Evolutionary conservation across 2,329 filamentous ascomycete genomes (phyloP).

Genomic region (Calonectria pseudoreteaudii): DNA sequence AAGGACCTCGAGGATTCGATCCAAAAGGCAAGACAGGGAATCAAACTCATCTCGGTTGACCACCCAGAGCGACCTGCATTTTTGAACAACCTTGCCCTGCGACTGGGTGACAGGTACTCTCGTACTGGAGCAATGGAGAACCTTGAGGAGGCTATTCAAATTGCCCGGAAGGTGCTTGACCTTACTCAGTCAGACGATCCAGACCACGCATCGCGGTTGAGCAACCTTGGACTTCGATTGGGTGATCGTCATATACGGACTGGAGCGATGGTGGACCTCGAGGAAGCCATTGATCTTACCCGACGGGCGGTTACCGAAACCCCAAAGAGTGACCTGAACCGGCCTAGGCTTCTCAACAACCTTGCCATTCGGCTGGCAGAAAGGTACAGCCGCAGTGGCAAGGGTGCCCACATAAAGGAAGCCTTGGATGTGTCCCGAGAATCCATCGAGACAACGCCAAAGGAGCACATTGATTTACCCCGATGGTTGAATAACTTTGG

Average conservation of each 20-base stretch:
- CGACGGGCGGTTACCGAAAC: neutral
- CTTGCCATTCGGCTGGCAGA: neutral
- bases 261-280: neutral
- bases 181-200: neutral
- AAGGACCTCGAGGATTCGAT: neutral
- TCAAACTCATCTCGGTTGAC: neutral
- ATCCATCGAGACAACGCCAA: neutral
- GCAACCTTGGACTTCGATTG: neutral
- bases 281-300: neutral
- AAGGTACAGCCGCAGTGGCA: neutral
- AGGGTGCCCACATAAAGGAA: neutral
- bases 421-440: neutral
- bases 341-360: neutral
- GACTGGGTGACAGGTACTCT: neutral
- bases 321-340: neutral
- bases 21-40: neutral
- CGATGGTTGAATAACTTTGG: constrained; percentile 1
- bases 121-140: neutral
- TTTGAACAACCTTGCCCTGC: neutral
- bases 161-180: neutral
- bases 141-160: neutral
- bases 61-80: neutral
- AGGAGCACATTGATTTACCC: neutral
- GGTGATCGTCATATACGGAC: neutral
- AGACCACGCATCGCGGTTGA: neutral